A percentile compares a stretch with the other conserved stretches of the same genome.
Conservation (phyloP, 1,139 yeast species). For the Diutina neorugosa region DNA sequence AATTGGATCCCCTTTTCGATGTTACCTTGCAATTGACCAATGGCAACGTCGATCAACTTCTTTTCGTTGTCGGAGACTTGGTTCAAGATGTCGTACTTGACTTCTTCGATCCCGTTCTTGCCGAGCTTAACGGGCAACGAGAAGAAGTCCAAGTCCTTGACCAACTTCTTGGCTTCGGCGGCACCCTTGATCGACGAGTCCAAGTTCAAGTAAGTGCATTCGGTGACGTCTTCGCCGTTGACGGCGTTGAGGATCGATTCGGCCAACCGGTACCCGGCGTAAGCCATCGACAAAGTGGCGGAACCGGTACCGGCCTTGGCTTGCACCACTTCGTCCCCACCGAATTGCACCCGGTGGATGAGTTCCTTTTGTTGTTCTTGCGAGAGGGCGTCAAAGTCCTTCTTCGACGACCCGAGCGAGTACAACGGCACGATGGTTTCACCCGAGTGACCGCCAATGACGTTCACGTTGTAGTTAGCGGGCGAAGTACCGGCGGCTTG, state of each 20-base stretch:
- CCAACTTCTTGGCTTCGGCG: conserved; percentile 64
- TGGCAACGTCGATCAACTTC: conserved; percentile 67
- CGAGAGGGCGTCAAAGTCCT: background rate
- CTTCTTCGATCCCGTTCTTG: conserved; percentile 75
- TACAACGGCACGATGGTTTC: conserved; percentile 4
- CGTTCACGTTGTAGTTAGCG: conserved; percentile 2
- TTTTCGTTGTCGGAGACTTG: conserved; percentile 47
- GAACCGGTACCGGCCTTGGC: conserved; percentile 4
- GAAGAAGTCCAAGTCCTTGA: conserved; percentile 82
- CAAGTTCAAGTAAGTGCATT: conserved; percentile 58
- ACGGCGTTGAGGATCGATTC: conserved; percentile 9
- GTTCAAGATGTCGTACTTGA: conserved; percentile 32
- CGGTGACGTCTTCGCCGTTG: conserved; percentile 41
- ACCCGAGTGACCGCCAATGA: conserved; percentile 4
- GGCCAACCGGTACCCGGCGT: conserved; percentile 3
- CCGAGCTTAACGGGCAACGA: conserved; percentile 87
- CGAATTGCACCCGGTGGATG: conserved; percentile 3
- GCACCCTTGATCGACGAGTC: conserved; percentile 37
- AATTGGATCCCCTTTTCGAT: conserved; percentile 64
- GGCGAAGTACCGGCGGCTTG: conserved; percentile 1
- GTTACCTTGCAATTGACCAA: conserved; percentile 71
- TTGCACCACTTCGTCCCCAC: conserved; percentile 4
- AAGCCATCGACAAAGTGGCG: conserved; percentile 4
- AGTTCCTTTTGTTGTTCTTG: background rate
- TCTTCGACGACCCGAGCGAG: conserved; percentile 2